phyloP scores from a whole-genome alignment of 345 rosid genomes.

The Boechera divaricarpa region DNA sequence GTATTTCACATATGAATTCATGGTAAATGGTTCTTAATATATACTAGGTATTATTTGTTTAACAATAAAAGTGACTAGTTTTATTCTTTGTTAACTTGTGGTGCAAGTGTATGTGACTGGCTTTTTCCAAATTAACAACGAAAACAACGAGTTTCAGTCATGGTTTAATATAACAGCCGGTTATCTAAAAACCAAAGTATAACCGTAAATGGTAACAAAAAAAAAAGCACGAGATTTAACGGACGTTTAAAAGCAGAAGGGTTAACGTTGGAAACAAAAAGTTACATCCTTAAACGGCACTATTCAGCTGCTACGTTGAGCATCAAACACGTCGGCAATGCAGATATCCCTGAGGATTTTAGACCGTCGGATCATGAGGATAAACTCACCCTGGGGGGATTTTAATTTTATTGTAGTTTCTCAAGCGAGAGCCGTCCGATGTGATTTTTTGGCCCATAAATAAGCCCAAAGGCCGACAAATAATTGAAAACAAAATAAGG shows the following conservation, averaged over 20 bases:
- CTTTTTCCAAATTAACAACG: background rate
- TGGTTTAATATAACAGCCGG: background rate
- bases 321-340: background rate
- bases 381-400: background rate
- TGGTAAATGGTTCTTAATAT: too few species aligned
- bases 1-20: too few species aligned
- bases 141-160: background rate
- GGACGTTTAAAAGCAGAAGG: constrained; percentile 35
- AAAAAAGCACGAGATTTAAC: constrained; percentile 35
- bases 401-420: too few species aligned
- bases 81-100: background rate
- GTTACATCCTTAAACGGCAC: constrained; percentile 82
- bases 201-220: background rate
- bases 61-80: too few species aligned
- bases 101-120: background rate
- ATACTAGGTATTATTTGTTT: too few species aligned
- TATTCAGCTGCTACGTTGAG: background rate
- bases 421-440: background rate
- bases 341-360: background rate
- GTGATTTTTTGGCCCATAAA: background rate
- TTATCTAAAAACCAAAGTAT: background rate
- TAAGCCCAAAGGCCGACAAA: too few species aligned
- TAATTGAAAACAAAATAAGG: too few species aligned
- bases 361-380: background rate
- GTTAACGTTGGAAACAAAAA: constrained; percentile 48